Base-by-base conservation (phyloP, 768 basidiomycete genomes). In the Lentinula raphanica region DNA sequence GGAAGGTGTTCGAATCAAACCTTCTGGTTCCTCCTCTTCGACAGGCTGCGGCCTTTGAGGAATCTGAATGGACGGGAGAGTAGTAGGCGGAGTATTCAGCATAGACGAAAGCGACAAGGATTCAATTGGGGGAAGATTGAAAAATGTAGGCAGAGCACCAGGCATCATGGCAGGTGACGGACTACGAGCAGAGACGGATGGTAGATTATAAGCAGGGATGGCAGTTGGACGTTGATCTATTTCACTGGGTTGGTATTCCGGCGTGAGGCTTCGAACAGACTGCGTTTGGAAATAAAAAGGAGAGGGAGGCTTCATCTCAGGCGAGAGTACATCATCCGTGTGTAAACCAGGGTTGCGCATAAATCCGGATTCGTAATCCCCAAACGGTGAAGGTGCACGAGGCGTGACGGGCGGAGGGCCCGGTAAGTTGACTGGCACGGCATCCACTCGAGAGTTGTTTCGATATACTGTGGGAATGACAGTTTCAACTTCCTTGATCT, bases 401-500 rank as follows among this genome's bases (percentile, higher is more conserved):
- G 38, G n/a, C 46, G 9, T 29, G 31, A 1, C 31, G 17, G 38
- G 25, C 27, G 28, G 13, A 36, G 31, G 28, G 32, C 5, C 32
- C 44, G 49, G 31, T 7, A 32, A 50, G 19, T 32, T 17, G 32
- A 5, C 28, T 35, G 3, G 13, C 5, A n/a, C 17, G n/a, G 13
- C 48, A 31, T 55, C 54, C 2, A 58, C 56, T 44, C 31, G 23
- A 32, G 53, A 72, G 25, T 66, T 61, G 31, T 35, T 17, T 5
- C 71, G 67, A 57, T 68, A 69, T 25, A 80, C 74, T 3, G 70
- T 68, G 1, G 83, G 84, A 28, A 85, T 68, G 15, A 77, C 66
- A 3, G 81, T 77, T 17, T 79, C 78, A 1, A 75, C 60, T 0
- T 74, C 75, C 65, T 75, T 85, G 71, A 94, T 75, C 81, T 93